Base-by-base conservation (phyloP, 148 eudicot genomes). In the Camellia lanceoleosa region DNA sequence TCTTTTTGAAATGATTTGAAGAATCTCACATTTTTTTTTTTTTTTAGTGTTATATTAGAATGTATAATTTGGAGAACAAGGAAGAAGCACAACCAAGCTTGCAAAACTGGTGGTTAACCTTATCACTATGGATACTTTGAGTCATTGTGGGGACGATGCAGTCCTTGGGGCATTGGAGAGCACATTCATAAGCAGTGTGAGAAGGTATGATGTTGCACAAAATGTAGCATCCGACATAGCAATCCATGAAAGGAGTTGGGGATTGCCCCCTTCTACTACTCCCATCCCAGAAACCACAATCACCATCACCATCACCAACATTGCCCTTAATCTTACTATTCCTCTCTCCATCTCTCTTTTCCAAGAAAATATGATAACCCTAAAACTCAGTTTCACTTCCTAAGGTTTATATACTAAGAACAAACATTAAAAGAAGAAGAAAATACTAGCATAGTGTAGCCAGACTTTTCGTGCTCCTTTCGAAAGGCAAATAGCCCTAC, bases 201-300 rank as follows among this genome's bases (percentile, higher is more conserved):
- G 85, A 47, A 76, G 89, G 89, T 9, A 85, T 85, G 5, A 89
- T 80, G 70, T 82, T 78, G 71, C 91, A 89, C 59, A 85, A 78
- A 11, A 85, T 14, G 46, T 83, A 87, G 84, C 91, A 87, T 64
- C 73, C 83, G 0, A 63, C 70, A 61, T 89, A 87, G 79, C 91
- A 89, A 16, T 80, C 83, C 51, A 76, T 80, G 82, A 85, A 89
- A 54, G 87, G 23, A 12, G 78, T 64, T 16, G 61, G 7, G 5
- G 80, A 67, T 55, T 80, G 83, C 62, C 75, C 62, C 75, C 83
- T 42, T 62, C 18, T 5, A 80, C 38, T 30, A 30, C 38, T 30
- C 38, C 49, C 47, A 73, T 64, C 61, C 85, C 83, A 41, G 68
- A 70, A 30, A 62, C 71, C 79, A 84, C 16, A 54, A 77, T 30